Conservation (phyloP, 1,284 basidiomycete species). For the Ustilago curta region DNA sequence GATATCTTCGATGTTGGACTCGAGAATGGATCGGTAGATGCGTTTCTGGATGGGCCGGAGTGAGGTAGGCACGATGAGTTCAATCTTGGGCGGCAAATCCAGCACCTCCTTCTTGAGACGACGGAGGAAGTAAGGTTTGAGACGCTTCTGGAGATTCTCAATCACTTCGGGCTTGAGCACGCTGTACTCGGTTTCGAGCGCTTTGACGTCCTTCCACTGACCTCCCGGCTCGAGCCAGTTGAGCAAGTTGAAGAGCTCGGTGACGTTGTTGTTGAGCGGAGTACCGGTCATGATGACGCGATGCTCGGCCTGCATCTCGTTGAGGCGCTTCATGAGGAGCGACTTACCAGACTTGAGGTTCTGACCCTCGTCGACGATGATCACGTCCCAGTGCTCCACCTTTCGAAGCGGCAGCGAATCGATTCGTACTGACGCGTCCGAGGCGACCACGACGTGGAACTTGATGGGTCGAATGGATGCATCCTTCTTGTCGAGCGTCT, state of each 20-base stretch:
- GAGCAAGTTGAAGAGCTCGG: conserved; percentile 73
- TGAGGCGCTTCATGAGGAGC: conserved; percentile 84
- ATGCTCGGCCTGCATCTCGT: conserved; percentile 82
- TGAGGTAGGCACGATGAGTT: conserved; percentile 87
- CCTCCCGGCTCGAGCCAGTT: conserved; percentile 52
- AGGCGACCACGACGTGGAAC: conserved; percentile 57
- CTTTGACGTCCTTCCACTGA: conserved; percentile 53
- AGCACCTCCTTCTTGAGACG: conserved; percentile 93
- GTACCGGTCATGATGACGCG: conserved; percentile 93
- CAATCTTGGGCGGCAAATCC: conserved; percentile 84
- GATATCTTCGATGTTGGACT: conserved; percentile 57
- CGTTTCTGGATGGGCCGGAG: conserved; percentile 89
- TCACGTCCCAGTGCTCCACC: conserved; percentile 87
- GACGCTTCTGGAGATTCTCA: conserved; percentile 79
- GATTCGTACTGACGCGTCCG: conserved; percentile 39
- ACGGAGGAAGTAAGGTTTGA: conserved; percentile 91
- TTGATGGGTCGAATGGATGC: conserved; percentile 56
- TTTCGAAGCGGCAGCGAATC: conserved; percentile 73
- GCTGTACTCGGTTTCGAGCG: conserved; percentile 48
- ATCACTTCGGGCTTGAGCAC: conserved; percentile 61
- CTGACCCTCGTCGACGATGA: conserved; percentile 94
- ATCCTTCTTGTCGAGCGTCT: conserved; percentile 47
- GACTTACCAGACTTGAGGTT: conserved; percentile 75
- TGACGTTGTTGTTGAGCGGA: conserved; percentile 94
- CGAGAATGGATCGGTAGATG: conserved; percentile 76